Percentiles rank a stretch among this genome's conserved stretches.
Evolutionary conservation across 2,329 filamentous ascomycete genomes (phyloP).

Genomic region (Fusarium graminum): DNA sequence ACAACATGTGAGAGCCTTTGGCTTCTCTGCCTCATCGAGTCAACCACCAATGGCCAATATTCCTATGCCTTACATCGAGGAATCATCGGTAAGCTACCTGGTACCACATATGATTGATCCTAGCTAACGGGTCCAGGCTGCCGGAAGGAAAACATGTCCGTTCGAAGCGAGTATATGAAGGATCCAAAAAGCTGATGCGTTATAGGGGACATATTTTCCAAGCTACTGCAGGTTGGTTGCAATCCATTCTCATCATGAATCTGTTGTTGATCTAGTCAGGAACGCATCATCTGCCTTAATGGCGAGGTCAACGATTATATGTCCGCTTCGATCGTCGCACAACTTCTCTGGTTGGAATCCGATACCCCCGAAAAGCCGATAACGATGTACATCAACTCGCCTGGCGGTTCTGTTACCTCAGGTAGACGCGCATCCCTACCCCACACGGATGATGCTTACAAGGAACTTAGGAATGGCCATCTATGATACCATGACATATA

Average conservation of each 20-base stretch:
- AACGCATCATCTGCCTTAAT: constrained; percentile 95
- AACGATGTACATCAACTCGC: constrained; percentile 97
- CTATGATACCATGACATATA: constrained; percentile 99
- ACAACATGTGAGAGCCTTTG: constrained; percentile 58
- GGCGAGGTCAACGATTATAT: constrained; percentile 90
- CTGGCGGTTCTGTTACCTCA: constrained; percentile 88
- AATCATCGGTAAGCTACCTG: constrained; percentile 55
- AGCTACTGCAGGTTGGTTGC: constrained; percentile 75
- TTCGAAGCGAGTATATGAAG: not conserved
- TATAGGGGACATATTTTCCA: constrained; percentile 84
- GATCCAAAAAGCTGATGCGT: constrained; percentile 34
- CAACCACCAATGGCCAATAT: constrained; percentile 56
- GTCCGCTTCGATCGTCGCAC: constrained; percentile 93
- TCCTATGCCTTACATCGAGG: constrained; percentile 70
- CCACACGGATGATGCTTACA: constrained; percentile 16
- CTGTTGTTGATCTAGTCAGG: constrained; percentile 61
- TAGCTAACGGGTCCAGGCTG: constrained; percentile 67
- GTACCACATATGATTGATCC: not conserved
- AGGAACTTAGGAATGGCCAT: constrained; percentile 76
- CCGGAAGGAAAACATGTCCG: constrained; percentile 83
- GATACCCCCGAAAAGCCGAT: constrained; percentile 96
- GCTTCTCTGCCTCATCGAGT: constrained; percentile 55
- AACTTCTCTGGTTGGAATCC: constrained; percentile 97
- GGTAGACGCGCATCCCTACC: constrained; percentile 54
- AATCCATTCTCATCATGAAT: not conserved